Evolutionary conservation across 257 asterid species (phyloP).

Genomic region (Rhazya stricta): DNA sequence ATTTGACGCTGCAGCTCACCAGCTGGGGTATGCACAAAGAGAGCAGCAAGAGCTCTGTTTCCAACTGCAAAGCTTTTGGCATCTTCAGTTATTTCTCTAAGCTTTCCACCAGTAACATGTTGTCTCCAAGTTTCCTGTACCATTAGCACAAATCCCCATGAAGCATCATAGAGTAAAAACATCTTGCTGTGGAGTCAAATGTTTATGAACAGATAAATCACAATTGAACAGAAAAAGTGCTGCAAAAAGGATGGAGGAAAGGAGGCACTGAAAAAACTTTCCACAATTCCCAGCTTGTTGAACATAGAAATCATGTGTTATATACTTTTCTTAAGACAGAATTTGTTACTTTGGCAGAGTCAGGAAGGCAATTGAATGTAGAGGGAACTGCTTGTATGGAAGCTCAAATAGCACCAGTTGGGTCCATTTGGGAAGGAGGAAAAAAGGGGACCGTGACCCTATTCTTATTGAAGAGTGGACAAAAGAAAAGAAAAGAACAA

Average conservation of each 20-base stretch:
- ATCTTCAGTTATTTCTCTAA: constrained; percentile 94
- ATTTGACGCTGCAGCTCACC: constrained; percentile 99
- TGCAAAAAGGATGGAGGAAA: neutral
- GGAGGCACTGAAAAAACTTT: neutral
- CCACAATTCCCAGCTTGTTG: neutral
- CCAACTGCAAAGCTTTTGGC: constrained; percentile 83
- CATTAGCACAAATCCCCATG: constrained; percentile 24
- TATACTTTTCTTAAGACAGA: neutral
- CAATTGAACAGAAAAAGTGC: neutral
- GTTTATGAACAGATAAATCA: neutral
- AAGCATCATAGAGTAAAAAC: constrained; percentile 10
- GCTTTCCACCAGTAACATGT: constrained; percentile 93
- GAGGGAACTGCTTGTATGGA: neutral
- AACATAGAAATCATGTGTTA: neutral
- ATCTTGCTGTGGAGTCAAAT: constrained; percentile 3
- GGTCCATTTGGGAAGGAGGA: neutral
- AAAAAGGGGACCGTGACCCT: neutral
- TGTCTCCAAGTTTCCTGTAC: constrained; percentile 90
- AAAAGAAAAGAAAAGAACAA: neutral
- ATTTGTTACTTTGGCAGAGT: neutral
- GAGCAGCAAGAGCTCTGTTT: constrained; percentile 86
- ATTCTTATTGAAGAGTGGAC: no score
- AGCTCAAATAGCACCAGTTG: neutral
- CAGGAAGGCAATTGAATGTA: neutral
- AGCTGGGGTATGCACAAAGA: constrained; percentile 98